Base-by-base conservation (phyloP, 2,329 filamentous ascomycete species). In the Aquanectria penicillioides region DNA sequence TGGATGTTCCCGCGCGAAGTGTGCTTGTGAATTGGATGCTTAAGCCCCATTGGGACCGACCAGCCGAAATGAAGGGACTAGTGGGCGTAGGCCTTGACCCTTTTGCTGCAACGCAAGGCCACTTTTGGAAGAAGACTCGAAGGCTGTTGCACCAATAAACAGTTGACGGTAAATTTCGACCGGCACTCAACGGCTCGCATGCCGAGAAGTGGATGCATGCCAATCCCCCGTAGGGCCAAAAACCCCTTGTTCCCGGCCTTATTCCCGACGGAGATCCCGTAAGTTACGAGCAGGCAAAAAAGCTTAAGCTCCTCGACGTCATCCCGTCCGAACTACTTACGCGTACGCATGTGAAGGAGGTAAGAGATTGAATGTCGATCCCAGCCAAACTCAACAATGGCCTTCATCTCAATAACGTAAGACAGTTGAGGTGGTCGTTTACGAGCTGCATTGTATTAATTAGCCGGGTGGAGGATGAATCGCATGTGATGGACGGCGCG, bases 31-130 rank as follows among this genome's bases (percentile, higher is more conserved):
- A 18, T 31, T 5, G 31, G n/a, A 43, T 26, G 37, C 28, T 26
- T 26, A 34, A 44, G 28, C 11, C 49, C 40, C 28, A 34, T 44
- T 44, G 22, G 29, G 38, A 31, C 49, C 37, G 49, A 52, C 37
- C 25, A 11, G 28, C 49, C 49, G 49, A 52, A 52, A 52, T 52
- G 49, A 52, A 52, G 49, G 47, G 38, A 33, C 41, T n/a, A n/a
- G 33, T 33, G 41, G 28, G 22, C 33, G 11, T 43, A 12, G 29
- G 10, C 38, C 36, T 28, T 43, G 20, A 28, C 38, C 20, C 11
- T 41, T 41, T 40, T 10, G 38, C 49, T 34, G 22, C 37, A 25
- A 44, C 29, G n/a, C 18, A 23, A 17, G 44, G 31, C n/a, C 29
- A 41, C n/a, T 25, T 4, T n/a, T 43, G 33, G 33, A 15, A 17